These are phyloP conservation scores for Leishmania guyanensis DNA, from an alignment of 208 protist genomes.

Conservation along the genomic window DNA sequence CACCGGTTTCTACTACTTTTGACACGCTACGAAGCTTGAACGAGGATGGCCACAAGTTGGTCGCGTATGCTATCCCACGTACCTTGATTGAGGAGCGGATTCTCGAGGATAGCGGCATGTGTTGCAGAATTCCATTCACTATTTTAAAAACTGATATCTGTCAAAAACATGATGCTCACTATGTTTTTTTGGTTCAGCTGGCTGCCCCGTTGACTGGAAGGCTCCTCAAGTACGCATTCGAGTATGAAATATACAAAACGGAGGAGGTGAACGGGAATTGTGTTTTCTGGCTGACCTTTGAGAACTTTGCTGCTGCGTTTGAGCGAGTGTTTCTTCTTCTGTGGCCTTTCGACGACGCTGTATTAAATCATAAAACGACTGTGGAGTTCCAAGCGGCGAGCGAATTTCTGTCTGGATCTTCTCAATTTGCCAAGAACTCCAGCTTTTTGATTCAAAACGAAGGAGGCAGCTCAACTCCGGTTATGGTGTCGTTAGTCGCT, in stretches of 20 bases:
- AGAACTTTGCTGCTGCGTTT: slow-evolving; percentile 60
- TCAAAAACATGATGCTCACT: slow-evolving; percentile 25
- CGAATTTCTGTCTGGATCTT: slow-evolving; percentile 16
- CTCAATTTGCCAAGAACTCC: slow-evolving; percentile 58
- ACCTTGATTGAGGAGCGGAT: slow-evolving; percentile 18
- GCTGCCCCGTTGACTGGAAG: slow-evolving; percentile 13
- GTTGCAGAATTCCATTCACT: slow-evolving; percentile 20
- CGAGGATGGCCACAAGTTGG: slow-evolving; percentile 21
- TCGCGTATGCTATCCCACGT: slow-evolving; percentile 16
- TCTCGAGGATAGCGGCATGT: slow-evolving; percentile 24
- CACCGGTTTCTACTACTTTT: slow-evolving; percentile 15
- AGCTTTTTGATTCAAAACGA: slow-evolving; percentile 59
- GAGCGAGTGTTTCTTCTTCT: slow-evolving; percentile 43
- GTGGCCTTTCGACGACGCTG: slow-evolving; percentile 64
- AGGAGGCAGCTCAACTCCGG: slow-evolving; percentile 21
- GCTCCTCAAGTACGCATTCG: slow-evolving; percentile 9
- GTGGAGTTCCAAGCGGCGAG: slow-evolving; percentile 25
- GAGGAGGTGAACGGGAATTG: slow-evolving; percentile 22
- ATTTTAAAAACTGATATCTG: slow-evolving; percentile 30
- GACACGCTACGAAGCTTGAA: slow-evolving; percentile 20
- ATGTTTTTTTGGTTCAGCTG: slow-evolving; percentile 29
- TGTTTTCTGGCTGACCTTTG: slow-evolving; percentile 72
- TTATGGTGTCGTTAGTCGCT: slow-evolving; percentile 44
- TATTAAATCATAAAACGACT: slow-evolving; percentile 36
- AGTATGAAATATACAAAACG: slow-evolving; percentile 16